A percentile compares a stretch with the other conserved stretches of the same genome.
These are phyloP conservation scores for Picea glauca DNA, from an alignment of 75 land plant species.

Conservation along the genomic window DNA sequence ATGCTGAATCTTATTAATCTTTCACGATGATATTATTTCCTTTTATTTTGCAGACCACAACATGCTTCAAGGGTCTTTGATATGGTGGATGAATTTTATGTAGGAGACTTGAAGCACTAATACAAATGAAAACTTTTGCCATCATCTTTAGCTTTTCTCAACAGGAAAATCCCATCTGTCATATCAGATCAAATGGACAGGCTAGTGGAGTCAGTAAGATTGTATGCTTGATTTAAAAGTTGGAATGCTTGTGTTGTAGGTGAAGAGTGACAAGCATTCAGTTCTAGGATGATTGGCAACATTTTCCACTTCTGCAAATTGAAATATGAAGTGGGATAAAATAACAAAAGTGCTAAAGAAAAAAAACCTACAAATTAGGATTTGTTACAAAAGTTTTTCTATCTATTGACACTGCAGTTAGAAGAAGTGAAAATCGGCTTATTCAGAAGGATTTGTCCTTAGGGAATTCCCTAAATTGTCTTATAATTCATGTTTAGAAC, in stretches of 20 bases:
- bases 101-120: slow-evolving; percentile 69
- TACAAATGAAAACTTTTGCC: not conserved
- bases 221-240: not conserved
- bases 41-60: slow-evolving; percentile 71
- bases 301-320: not conserved
- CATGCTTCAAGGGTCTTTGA: slow-evolving; percentile 94
- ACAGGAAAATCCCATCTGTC: not conserved
- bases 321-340: no score
- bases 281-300: not conserved
- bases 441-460: no score
- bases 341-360: no score
- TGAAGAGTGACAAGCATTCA: not conserved
- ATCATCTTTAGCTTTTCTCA: not conserved
- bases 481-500: no score
- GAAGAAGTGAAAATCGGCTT: no score
- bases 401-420: no score
- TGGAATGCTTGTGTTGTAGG: not conserved
- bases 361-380: no score
- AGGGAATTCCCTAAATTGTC: no score
- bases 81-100: slow-evolving; percentile 88
- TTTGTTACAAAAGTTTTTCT: no score
- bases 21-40: not conserved
- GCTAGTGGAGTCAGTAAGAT: not conserved
- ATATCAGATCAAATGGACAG: not conserved
- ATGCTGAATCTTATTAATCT: not conserved